These are phyloP conservation scores for Phyllosticta paracitricarpa DNA, from an alignment of 2,329 filamentous ascomycete species.

Conservation along the genomic window DNA sequence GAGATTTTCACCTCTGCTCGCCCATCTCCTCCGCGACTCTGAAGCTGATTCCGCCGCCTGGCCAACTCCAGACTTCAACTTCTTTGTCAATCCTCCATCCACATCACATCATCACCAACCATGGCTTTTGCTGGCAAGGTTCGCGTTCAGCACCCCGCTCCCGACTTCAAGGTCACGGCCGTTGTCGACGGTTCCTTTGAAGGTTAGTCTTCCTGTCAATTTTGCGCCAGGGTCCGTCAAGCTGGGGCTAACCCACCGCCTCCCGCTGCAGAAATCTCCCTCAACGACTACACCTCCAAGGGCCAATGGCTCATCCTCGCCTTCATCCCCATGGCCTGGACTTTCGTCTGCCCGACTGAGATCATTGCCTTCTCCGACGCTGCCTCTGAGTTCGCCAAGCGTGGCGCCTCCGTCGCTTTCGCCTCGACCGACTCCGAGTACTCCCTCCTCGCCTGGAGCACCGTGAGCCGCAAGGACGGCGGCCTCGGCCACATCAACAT, in stretches of 20 bases:
- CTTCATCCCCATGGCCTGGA: constrained; percentile 60
- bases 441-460: constrained; percentile 48
- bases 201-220: constrained; percentile 18
- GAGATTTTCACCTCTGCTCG: not conserved
- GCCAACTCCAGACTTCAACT: not conserved
- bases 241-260: constrained; percentile 1
- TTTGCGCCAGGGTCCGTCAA: not conserved
- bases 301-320: constrained; percentile 53
- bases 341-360: constrained; percentile 57
- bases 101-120: not conserved
- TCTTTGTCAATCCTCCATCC: not conserved
- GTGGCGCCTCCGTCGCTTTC: constrained; percentile 51
- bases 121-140: constrained; percentile 28
- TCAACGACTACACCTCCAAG: constrained; percentile 29
- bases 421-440: constrained; percentile 54
- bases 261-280: constrained; percentile 22
- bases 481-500: constrained; percentile 52
- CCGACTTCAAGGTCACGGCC: constrained; percentile 27
- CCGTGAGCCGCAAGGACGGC: constrained; percentile 48
- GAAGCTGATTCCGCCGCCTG: not conserved
- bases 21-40: not conserved
- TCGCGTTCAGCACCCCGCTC: constrained; percentile 31
- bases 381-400: constrained; percentile 48
- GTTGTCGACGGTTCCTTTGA: constrained; percentile 32
- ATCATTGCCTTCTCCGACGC: constrained; percentile 56